These are phyloP conservation scores for Ramicandelaber brevisporus DNA, from an alignment of 192 early-diverging fungal species.

Conservation along the genomic window DNA sequence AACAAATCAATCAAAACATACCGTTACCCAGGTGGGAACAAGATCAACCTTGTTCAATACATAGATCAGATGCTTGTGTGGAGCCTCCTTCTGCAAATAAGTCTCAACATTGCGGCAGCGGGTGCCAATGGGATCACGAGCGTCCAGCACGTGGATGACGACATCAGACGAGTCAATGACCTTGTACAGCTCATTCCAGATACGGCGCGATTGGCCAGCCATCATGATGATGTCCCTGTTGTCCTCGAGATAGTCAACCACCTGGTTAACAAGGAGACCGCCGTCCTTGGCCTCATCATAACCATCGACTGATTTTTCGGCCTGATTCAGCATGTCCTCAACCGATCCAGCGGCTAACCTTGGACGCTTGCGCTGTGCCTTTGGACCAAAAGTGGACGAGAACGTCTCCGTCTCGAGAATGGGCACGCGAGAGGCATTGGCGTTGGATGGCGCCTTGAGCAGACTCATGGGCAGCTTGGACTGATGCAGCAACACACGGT, in stretches of 20 bases:
- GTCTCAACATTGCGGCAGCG: constrained; percentile 80
- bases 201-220: constrained; percentile 87
- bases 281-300: constrained; percentile 44
- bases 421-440: constrained; percentile 45
- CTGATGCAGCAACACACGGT: constrained; percentile 75
- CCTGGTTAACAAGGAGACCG: constrained; percentile 44
- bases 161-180: constrained; percentile 92
- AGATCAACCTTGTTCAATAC: constrained; percentile 97
- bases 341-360: constrained; percentile 48
- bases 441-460: constrained; percentile 52
- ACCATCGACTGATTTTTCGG: constrained; percentile 32
- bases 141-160: constrained; percentile 89
- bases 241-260: constrained; percentile 40
- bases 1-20: too few relatives aligned
- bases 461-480: constrained; percentile 94
- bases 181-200: constrained; percentile 98
- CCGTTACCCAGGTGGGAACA: constrained; percentile 96
- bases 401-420: constrained; percentile 91
- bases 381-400: constrained; percentile 75
- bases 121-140: constrained; percentile 92
- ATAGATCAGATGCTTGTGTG: constrained; percentile 90
- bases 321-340: constrained; percentile 51
- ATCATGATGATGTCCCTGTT: constrained; percentile 70
- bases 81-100: constrained; percentile 72
- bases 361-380: constrained; percentile 83